Base-by-base conservation (phyloP, 192 early-diverging fungal genomes). In the Backusella mclennaniae region DNA sequence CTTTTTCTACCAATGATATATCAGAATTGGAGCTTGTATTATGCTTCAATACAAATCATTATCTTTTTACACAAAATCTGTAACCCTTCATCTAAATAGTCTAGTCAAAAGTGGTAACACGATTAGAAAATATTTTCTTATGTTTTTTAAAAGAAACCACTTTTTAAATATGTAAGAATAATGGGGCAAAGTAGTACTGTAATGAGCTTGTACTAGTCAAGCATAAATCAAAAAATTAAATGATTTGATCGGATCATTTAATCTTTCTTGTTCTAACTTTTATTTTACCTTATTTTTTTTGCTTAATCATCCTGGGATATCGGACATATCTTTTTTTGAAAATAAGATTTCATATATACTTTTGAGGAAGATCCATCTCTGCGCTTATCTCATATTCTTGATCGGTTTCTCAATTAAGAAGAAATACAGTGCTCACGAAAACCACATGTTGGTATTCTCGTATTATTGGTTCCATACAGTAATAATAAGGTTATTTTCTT, bases 261-360 rank as follows among this genome's bases (percentile, higher is more conserved):
- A 21, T 53, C 36, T 8, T 11, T 39, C 38, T 39, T 11, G 38
- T 39, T 39, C 2, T 39, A 11, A 39, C 38, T 39, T 39, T 53
- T 21, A 1, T 14, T 49, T 49, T 49, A 15, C 46, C 15, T 49
- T 33, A 29, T 33, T 59, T 59, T 56, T 59, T 59, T 59, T 7
- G 21, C 53, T 23, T 21, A 53, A 21, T 53, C n/a, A 44, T 44
- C 42, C 14, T 49, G 46, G 19, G 17, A 49, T 6, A 49, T 59
- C 56, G 56, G 56, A 63, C 26, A 26, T 63, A 26, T n/a, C 14
- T n/a, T 29, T 59, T 56, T 63, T 63, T 63, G 23, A 26, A 63
- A 63, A 26, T 63, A 63, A 63, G 56, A 63, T 63, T 63, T 29
- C 29, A 63, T 63, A 63, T 63, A 29, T 63, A 63, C 23, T 59